Percentiles rank a stretch among this genome's conserved stretches.
phyloP scores from a whole-genome alignment of 495 filamentous ascomycete species.

The Talaromyces wortmannii region DNA sequence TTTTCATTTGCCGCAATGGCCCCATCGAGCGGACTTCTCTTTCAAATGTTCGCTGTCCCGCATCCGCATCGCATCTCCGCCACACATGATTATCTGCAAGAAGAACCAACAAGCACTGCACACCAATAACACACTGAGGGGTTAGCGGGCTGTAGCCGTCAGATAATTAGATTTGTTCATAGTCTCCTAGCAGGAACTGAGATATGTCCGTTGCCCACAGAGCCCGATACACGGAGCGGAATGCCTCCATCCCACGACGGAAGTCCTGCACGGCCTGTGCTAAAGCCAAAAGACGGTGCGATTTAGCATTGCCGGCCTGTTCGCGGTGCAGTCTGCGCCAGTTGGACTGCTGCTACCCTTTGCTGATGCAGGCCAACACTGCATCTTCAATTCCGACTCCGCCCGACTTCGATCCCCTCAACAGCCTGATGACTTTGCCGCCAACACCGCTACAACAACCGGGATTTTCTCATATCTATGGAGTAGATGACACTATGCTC shows the following conservation, averaged over 20 bases:
- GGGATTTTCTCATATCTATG: background rate
- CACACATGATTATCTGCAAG: background rate
- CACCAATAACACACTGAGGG: too few species aligned
- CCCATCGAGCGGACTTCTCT: background rate
- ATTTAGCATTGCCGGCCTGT: slow-evolving; percentile 38
- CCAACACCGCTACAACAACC: background rate
- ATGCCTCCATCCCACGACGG: slow-evolving; percentile 30
- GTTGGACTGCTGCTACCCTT: slow-evolving; percentile 37
- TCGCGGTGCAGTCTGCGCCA: slow-evolving; percentile 35
- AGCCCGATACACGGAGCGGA: background rate
- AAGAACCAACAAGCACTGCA: too few species aligned
- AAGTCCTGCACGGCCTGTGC: slow-evolving; percentile 49
- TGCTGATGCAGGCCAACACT: background rate
- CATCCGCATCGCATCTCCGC: background rate
- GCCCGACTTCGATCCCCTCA: background rate
- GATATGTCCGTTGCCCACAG: slow-evolving; percentile 1
- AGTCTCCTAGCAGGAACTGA: too few species aligned
- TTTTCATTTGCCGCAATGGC: background rate
- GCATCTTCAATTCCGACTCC: background rate
- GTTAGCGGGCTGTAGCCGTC: too few species aligned
- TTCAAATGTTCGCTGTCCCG: background rate
- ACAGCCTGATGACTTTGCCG: background rate
- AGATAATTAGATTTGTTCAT: too few species aligned
- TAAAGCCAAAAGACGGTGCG: slow-evolving; percentile 45
- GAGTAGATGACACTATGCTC: background rate